These are phyloP conservation scores for Nicotiana otophora DNA, from an alignment of 257 asterid species.

Conservation along the genomic window DNA sequence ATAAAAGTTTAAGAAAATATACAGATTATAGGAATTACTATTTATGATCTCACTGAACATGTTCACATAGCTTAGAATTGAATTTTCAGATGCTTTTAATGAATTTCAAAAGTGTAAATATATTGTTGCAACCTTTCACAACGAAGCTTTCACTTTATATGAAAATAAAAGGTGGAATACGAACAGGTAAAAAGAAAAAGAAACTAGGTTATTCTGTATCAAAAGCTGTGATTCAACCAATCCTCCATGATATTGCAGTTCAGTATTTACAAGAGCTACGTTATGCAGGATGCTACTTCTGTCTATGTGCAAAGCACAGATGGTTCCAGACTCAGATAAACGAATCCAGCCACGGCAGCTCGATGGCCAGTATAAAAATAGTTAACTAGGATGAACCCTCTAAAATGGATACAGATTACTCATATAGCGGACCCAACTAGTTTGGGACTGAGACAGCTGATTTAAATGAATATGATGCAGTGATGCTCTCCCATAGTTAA, in stretches of 20 bases:
- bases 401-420: not conserved
- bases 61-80: not conserved
- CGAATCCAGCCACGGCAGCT: not conserved
- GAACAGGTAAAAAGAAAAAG: not conserved
- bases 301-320: not conserved
- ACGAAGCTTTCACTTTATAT: not conserved
- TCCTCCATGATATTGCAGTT: not conserved
- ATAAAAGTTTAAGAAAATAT: not conserved
- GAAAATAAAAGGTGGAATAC: not conserved
- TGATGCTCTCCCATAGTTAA: not conserved
- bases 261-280: not conserved
- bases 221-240: conserved; percentile 1
- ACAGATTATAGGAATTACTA: not conserved
- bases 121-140: not conserved
- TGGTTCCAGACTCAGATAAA: not conserved
- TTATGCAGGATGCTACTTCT: not conserved
- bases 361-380: not conserved
- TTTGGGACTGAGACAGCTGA: not conserved
- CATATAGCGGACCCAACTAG: not conserved
- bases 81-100: not conserved
- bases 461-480: not conserved
- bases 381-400: not conserved
- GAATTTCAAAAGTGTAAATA: not conserved
- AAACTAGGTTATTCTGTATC: not conserved
- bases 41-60: not conserved